Evolutionary conservation across 805 yeast species (phyloP).

Genomic region (Starmerella vaccinii): DNA sequence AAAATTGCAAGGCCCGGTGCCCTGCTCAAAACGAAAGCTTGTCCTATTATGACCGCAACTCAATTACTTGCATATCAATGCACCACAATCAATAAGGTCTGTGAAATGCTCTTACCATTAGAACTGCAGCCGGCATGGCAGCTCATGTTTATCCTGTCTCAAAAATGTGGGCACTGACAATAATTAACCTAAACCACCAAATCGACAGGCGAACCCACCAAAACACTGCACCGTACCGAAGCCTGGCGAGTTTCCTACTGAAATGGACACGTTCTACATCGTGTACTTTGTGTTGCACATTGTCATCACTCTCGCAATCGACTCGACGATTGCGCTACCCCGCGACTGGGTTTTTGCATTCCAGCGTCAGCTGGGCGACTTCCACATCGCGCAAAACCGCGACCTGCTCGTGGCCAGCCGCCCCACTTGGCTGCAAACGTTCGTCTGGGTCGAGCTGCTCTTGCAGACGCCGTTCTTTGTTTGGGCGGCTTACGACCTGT

Average conservation of each 20-base stretch:
- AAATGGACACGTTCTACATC: slow-evolving; percentile 26
- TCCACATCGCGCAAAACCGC: slow-evolving; percentile 55
- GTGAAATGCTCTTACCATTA: no score
- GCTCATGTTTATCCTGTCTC: no score
- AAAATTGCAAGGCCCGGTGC: no score
- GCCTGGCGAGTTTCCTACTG: no score
- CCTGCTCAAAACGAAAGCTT: no score
- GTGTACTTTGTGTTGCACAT: slow-evolving; percentile 47
- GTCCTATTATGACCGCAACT: no score
- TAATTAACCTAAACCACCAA: background rate
- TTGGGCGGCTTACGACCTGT: slow-evolving; percentile 33
- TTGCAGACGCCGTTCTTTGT: slow-evolving; percentile 74
- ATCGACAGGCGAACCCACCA: no score
- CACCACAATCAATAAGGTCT: no score
- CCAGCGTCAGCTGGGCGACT: slow-evolving; percentile 42
- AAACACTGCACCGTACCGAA: no score
- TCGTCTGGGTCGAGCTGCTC: slow-evolving; percentile 60
- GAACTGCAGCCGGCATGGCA: no score
- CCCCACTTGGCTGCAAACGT: slow-evolving; percentile 65
- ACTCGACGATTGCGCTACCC: slow-evolving; percentile 63
- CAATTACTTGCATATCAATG: no score
- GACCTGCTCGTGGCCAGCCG: slow-evolving; percentile 55
- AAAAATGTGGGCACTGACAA: no score
- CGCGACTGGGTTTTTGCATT: slow-evolving; percentile 36
- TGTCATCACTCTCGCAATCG: slow-evolving; percentile 66